A percentile compares a stretch with the other conserved stretches of the same genome.
Evolutionary conservation across 2,329 filamentous ascomycete species (phyloP).

Genomic region (Xylaria sp.): DNA sequence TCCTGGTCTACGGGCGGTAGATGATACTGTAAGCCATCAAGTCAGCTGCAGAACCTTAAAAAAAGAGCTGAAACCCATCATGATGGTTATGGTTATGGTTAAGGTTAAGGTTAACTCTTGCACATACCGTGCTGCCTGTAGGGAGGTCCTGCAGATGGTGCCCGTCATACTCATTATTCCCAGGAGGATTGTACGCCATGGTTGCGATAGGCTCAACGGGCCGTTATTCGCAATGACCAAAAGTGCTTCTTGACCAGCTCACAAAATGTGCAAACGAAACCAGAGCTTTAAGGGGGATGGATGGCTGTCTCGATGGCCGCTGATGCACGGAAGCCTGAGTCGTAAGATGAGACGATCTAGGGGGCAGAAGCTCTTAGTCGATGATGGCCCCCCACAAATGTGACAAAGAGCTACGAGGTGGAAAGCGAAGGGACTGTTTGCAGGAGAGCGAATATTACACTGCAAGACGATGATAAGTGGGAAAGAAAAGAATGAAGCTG

Average conservation of each 20-base stretch:
- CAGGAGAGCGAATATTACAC: slow-evolving; percentile 34
- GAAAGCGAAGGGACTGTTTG: slow-evolving; percentile 42
- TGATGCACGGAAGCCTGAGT: slow-evolving; percentile 13
- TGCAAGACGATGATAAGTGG: slow-evolving; percentile 28
- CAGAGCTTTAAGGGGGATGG: slow-evolving; percentile 2
- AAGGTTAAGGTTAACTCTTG: slow-evolving; percentile 32
- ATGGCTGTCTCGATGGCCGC: slow-evolving; percentile 17
- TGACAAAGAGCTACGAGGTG: slow-evolving; percentile 40
- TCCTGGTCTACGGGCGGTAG: slow-evolving; percentile 67
- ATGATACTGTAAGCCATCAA: slow-evolving; percentile 61
- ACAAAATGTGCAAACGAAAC: slow-evolving; percentile 7
- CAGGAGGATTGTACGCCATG: slow-evolving; percentile 72
- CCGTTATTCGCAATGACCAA: slow-evolving; percentile 31
- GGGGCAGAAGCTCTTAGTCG: slow-evolving; percentile 36
- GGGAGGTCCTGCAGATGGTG: slow-evolving; percentile 76
- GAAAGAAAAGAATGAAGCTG: slow-evolving; percentile 34
- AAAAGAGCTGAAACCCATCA: slow-evolving; percentile 23
- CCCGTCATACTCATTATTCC: slow-evolving; percentile 69
- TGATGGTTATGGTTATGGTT: slow-evolving; percentile 20
- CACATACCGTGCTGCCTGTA: slow-evolving; percentile 68
- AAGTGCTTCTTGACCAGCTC: not conserved
- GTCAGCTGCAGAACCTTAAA: slow-evolving; percentile 22
- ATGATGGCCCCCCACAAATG: slow-evolving; percentile 38
- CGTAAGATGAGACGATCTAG: slow-evolving; percentile 33
- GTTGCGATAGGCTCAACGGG: slow-evolving; percentile 46